phyloP scores from a whole-genome alignment of 2,329 filamentous ascomycete species.

The Chalaropsis ovoidea region DNA sequence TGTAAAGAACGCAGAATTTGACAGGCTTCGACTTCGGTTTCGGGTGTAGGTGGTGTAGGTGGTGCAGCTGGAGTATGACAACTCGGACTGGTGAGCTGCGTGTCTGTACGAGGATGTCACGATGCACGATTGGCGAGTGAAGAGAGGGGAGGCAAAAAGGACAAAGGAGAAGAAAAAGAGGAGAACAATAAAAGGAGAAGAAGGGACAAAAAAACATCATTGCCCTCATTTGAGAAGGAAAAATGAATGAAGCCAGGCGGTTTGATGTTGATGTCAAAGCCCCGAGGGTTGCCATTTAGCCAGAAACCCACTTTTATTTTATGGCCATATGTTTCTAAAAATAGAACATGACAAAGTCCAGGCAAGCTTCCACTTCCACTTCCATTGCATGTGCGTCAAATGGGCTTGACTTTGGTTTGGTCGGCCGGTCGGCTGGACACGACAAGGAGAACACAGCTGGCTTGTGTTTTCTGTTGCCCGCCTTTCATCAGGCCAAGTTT shows the following conservation, averaged over 20 bases:
- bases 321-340: not conserved
- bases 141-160: not conserved
- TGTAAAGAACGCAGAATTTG: not conserved
- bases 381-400: not conserved
- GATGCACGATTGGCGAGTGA: not conserved
- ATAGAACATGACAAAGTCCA: conserved; percentile 6
- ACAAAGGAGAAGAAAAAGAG: not conserved
- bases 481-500: conserved; percentile 2
- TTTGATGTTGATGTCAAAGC: not conserved
- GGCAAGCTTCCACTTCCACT: not conserved
- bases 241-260: not conserved
- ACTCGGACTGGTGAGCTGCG: not conserved
- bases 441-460: not conserved
- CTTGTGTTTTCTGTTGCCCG: not conserved
- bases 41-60: not conserved
- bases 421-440: not conserved
- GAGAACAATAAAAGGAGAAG: no score
- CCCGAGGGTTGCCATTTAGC: not conserved
- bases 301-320: not conserved
- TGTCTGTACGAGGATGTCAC: not conserved
- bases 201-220: no score
- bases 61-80: not conserved
- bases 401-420: no score
- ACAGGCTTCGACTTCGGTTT: not conserved
- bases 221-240: not conserved